These are phyloP conservation scores for Viola pubescens DNA, from an alignment of 441 rosid species.

Conservation along the genomic window DNA sequence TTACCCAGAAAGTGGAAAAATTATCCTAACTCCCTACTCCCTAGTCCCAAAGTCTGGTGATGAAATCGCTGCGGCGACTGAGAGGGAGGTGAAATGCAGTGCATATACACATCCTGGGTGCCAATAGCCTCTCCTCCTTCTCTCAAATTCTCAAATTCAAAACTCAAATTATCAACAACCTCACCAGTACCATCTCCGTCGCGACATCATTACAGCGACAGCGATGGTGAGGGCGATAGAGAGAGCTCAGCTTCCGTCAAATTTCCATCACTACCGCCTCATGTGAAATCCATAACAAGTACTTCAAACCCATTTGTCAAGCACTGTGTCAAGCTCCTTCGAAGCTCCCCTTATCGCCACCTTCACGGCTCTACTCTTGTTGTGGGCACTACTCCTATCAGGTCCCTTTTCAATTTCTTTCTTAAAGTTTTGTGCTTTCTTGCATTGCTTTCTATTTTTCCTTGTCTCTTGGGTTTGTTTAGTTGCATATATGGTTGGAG, in stretches of 20 bases:
- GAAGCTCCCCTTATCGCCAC: constrained; percentile 75
- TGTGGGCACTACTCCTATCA: constrained; percentile 72
- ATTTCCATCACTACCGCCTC: constrained; percentile 32
- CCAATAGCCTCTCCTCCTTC: constrained; percentile 16
- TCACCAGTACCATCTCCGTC: not conserved
- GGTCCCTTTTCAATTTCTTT: constrained; percentile 27
- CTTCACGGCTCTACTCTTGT: constrained; percentile 63
- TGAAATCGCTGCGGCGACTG: too few species aligned
- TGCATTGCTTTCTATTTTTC: not conserved
- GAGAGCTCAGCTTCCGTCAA: constrained; percentile 5
- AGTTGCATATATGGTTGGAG: too few species aligned
- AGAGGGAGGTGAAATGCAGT: constrained; percentile 25
- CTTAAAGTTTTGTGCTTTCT: not conserved
- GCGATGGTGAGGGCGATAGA: constrained; percentile 9
- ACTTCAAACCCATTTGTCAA: constrained; percentile 74
- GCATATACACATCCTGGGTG: constrained; percentile 15
- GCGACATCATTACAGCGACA: not conserved
- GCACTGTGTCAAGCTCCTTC: constrained; percentile 80
- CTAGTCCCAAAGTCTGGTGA: too few species aligned
- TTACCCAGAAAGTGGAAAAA: too few species aligned
- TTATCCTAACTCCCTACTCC: too few species aligned
- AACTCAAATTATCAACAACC: constrained; percentile 12
- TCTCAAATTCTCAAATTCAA: constrained; percentile 10
- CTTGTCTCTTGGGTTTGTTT: too few species aligned
- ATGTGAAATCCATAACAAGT: constrained; percentile 50